A percentile compares a stretch with the other conserved stretches of the same genome.
These are phyloP conservation scores for Epichloe sibirici DNA, from an alignment of 2,329 filamentous ascomycete species.

Conservation along the genomic window DNA sequence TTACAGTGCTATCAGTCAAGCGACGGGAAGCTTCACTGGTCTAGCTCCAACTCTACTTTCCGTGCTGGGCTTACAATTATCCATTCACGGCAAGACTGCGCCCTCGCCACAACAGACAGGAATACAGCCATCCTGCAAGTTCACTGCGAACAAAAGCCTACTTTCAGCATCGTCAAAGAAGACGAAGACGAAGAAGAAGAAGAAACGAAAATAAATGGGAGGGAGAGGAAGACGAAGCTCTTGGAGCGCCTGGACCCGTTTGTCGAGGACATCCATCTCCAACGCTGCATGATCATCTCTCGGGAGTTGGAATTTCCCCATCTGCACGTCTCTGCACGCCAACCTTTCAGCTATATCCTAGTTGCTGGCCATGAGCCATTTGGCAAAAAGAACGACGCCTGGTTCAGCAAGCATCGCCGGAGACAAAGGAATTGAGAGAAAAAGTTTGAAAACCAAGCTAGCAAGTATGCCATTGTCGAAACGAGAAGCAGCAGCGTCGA, in stretches of 20 bases:
- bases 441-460: constrained; percentile 37
- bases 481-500: constrained; percentile 21
- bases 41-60: not conserved
- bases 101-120: not conserved
- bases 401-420: constrained; percentile 23
- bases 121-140: not conserved
- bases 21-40: not conserved
- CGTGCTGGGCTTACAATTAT: not conserved
- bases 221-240: no score
- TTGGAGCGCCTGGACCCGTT: no score
- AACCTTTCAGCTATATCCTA: not conserved
- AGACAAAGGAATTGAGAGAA: constrained; percentile 35
- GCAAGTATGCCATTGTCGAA: constrained; percentile 28
- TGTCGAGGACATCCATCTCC: no score
- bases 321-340: not conserved
- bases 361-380: not conserved
- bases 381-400: constrained; percentile 3
- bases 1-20: not conserved
- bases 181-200: not conserved
- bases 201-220: not conserved
- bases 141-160: not conserved
- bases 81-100: not conserved
- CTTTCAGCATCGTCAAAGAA: not conserved
- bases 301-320: not conserved
- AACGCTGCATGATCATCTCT: not conserved